Evolutionary conservation across 2,329 filamentous ascomycete genomes (phyloP).

Genomic region (Amylocarpus encephaloides): DNA sequence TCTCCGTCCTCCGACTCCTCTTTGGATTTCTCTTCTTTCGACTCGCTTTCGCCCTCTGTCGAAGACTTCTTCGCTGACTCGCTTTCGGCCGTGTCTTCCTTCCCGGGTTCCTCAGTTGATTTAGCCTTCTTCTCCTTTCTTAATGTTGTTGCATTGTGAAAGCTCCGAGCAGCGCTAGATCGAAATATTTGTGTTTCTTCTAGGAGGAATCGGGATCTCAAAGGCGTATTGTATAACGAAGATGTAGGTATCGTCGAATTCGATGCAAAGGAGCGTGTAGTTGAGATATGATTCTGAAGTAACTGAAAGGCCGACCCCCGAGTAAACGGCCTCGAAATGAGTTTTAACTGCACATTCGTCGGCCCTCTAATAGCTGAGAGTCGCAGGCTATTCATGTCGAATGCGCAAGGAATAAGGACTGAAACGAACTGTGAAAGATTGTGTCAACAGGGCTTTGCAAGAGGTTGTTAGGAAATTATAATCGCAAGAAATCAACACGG

Average conservation of each 20-base stretch:
- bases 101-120: conserved; percentile 16
- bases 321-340: conserved; percentile 30
- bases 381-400: conserved; percentile 29
- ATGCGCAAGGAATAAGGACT: conserved; percentile 6
- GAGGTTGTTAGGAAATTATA: conserved; percentile 16
- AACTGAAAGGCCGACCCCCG: conserved; percentile 31
- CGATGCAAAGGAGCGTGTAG: conserved; percentile 24
- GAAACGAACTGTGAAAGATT: conserved; percentile 5
- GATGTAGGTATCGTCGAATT: conserved; percentile 32
- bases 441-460: conserved; percentile 6
- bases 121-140: conserved; percentile 24
- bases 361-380: conserved; percentile 23
- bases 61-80: conserved; percentile 21
- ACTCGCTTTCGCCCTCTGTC: conserved; percentile 14
- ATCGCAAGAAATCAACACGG: conserved; percentile 16
- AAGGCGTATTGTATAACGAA: conserved; percentile 34
- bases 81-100: conserved; percentile 15
- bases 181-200: conserved; percentile 21
- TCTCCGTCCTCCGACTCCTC: conserved; percentile 32
- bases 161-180: conserved; percentile 13
- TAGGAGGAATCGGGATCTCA: conserved; percentile 35
- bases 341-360: conserved; percentile 24
- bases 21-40: conserved; percentile 16
- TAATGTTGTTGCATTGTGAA: conserved; percentile 24
- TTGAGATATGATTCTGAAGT: conserved; percentile 28